Percentiles rank a stretch among this genome's conserved stretches.
phyloP scores from a whole-genome alignment of 1,139 yeast species.

The Candida pseudoviswanathii region DNA sequence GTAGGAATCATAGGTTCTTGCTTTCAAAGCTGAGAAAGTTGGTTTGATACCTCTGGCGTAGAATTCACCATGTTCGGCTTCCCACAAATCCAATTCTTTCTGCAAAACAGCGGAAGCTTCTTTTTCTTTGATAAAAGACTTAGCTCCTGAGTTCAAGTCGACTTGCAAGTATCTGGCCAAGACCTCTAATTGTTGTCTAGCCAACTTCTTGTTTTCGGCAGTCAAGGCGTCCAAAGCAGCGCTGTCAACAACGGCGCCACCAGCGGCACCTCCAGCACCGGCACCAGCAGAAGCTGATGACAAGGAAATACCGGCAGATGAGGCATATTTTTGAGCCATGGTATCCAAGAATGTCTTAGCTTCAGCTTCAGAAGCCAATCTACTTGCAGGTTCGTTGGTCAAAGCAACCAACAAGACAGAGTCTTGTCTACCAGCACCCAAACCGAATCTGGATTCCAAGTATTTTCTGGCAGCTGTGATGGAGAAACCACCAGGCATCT shows the following conservation, averaged over 20 bases:
- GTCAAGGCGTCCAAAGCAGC: conserved; percentile 96
- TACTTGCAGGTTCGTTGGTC: conserved; percentile 86
- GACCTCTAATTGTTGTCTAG: conserved; percentile 93
- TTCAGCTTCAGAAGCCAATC: conserved; percentile 83
- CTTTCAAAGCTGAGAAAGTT: conserved; percentile 86
- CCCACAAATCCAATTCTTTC: conserved; percentile 90
- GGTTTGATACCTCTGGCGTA: conserved; percentile 92
- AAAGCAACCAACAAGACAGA: conserved; percentile 80
- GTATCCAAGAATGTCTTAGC: conserved; percentile 89
- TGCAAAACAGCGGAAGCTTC: conserved; percentile 84
- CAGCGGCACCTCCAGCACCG: conserved; percentile 57
- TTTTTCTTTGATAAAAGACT: conserved; percentile 81
- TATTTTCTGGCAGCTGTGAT: conserved; percentile 89
- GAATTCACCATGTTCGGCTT: conserved; percentile 92
- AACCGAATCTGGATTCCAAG: conserved; percentile 87
- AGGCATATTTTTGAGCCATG: conserved; percentile 81
- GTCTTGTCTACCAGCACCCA: conserved; percentile 93
- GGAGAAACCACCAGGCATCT: conserved; percentile 99
- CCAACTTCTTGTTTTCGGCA: conserved; percentile 85
- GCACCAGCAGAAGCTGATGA: conserved; percentile 61
- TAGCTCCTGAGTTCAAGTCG: conserved; percentile 90
- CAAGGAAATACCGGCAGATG: conserved; percentile 76
- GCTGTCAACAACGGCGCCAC: conserved; percentile 90
- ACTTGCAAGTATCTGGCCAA: conserved; percentile 92
- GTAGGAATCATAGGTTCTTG: conserved; percentile 94